Base-by-base conservation (phyloP, 306 rosid genomes). In the Prunus kanzakura region DNA sequence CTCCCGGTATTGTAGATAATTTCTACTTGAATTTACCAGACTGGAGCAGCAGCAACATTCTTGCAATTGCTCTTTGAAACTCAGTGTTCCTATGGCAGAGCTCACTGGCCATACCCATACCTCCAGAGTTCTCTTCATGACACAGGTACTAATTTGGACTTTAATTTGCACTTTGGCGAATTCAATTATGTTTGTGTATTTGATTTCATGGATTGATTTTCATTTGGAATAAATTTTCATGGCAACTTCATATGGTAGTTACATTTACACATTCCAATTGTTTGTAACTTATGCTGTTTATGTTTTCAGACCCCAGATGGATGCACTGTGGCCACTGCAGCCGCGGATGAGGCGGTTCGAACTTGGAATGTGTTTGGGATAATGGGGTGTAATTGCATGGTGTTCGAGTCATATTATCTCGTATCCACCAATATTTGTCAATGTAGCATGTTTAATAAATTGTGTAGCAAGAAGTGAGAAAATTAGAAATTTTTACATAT, bases 31-130 rank as follows among this genome's bases (percentile, higher is more conserved):
- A 92, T 43, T 78, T 92, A 35, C 81, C 87, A 12, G 92, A 91
- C 46, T 89, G 93, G 97, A 86, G 89, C 22, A 71, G 81, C 75
- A 11, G 63, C 45, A 64, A 90, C 41, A 79, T 88, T 32, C 83
- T 92, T 18, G 83, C 89, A 22, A 85, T 92, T 11, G 93, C 97
- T 41, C 93, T 92, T 65, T 88, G 75, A 45, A 87, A 64, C 69
- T 79, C 85, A 0, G 90, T 90, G 4, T 90, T 85, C 78, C 85
- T 92, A 9, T 84, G 93, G 97, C 87, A 10, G 93, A 90, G 85
- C 90, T 90, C 64, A 73, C 50, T 8, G 96, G 91, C 25, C 96
- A 92, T 69, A 25, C 27, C 27, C 27, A 25, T 25, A 82, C 89
- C 14, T 88, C 93, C 2, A 85, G 93, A 74, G 96, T 92, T 69